Evolutionary conservation across 2,329 filamentous ascomycete genomes (phyloP), one percentile per base, ranked within the genome.

Genomic region (Phoma sp.): DNA sequence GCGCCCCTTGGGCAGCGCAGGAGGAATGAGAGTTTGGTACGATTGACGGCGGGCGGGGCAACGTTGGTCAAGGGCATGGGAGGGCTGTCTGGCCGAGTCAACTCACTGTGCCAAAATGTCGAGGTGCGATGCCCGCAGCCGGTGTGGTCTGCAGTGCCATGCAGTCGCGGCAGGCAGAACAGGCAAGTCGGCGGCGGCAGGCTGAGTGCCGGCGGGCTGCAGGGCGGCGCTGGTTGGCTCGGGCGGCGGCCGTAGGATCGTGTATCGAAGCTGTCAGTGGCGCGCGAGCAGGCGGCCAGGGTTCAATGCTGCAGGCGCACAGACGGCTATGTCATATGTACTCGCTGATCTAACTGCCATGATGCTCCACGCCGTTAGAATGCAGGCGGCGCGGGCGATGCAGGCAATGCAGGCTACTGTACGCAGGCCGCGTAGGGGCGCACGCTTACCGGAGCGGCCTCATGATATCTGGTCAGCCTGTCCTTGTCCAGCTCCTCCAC

Each of bases 21-120:
- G 18, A n/a, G 29, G 45, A 41, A 35, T 33, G 36, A 25, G 41
- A 49, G 52, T 55, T 49, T 55, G 52, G 52, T 37, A 32, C 40
- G 37, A 46, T 52, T 33, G 18, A 27, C 47, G 41, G 47, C 25
- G 25, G 47, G 41, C 23, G 47, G 48, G 48, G 41, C 48, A 35
- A 41, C 36, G 36, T 46, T 41, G 22, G 18, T 10, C 13, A n/a
- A 7, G 4, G 18, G 27, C 29, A 30, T 29, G 36, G 45, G 11
- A 25, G 29, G 13, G 45, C 37, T 33, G 45, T 18, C 10, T 8
- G 27, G 11, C 22, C 25, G 46, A 42, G 46, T 49, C 46, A 39
- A 32, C 13, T 30, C 29, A 30, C 29, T 7, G 11, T 7, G 29
- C 29, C 29, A 30, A 7, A 27, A 39, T 14, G 4, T 13, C 7